A percentile compares a stretch with the other conserved stretches of the same genome.
Evolutionary conservation across 2,329 filamentous ascomycete genomes (phyloP).

Genomic region (Colletotrichum falcatum): DNA sequence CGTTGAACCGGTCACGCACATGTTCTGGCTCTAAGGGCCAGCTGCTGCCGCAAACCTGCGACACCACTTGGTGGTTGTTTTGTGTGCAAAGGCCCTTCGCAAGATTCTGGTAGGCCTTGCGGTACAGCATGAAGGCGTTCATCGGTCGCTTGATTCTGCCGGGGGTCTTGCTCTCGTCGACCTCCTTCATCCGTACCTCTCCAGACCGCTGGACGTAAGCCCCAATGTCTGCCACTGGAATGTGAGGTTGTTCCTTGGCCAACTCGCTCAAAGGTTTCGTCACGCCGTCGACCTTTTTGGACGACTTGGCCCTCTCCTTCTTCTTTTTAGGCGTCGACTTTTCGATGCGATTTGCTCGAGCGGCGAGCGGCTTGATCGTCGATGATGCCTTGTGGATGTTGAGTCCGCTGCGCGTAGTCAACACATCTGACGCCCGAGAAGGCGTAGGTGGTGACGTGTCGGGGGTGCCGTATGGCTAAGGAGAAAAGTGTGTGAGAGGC

Average conservation of each 20-base stretch:
- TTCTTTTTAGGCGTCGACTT: slow-evolving; percentile 53
- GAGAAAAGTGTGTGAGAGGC: slow-evolving; percentile 30
- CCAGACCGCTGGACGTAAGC: slow-evolving; percentile 79
- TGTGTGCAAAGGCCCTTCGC: slow-evolving; percentile 84
- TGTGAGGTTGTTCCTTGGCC: slow-evolving; percentile 70
- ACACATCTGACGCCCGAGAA: slow-evolving; percentile 50
- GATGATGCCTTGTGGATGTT: slow-evolving; percentile 46
- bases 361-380: slow-evolving; percentile 45
- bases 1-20: slow-evolving; percentile 80
- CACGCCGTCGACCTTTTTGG: slow-evolving; percentile 65
- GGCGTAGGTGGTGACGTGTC: slow-evolving; percentile 64
- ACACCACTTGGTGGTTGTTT: slow-evolving; percentile 95
- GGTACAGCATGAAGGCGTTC: slow-evolving; percentile 99
- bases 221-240: slow-evolving; percentile 82
- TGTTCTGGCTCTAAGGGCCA: slow-evolving; percentile 85
- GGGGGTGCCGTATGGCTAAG: slow-evolving; percentile 61
- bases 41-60: slow-evolving; percentile 84
- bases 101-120: slow-evolving; percentile 89
- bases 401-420: slow-evolving; percentile 54
- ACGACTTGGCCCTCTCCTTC: slow-evolving; percentile 55
- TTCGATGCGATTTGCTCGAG: slow-evolving; percentile 48
- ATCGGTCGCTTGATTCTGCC: slow-evolving; percentile 91
- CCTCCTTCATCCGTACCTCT: slow-evolving; percentile 75
- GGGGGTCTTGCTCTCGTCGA: slow-evolving; percentile 72
- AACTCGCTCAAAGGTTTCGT: slow-evolving; percentile 77